These are phyloP conservation scores for Gillenia trifoliata DNA, from an alignment of 306 rosid genomes.

Conservation along the genomic window DNA sequence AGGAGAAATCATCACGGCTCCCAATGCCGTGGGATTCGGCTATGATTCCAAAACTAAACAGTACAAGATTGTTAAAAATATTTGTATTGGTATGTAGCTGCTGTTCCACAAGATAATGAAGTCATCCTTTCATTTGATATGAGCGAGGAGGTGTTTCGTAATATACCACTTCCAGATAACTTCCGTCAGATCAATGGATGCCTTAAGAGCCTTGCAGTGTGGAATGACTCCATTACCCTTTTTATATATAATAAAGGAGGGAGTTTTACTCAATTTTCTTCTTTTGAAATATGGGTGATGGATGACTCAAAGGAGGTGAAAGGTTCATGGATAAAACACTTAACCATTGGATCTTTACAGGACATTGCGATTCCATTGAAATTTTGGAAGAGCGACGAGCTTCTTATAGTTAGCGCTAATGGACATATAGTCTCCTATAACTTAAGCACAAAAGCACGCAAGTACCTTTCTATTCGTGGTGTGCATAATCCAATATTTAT, in stretches of 20 bases:
- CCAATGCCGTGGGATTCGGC: not conserved
- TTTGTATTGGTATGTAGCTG: not conserved
- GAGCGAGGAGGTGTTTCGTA: not conserved
- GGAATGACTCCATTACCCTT: not conserved
- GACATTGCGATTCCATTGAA: not conserved
- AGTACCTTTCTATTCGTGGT: not conserved
- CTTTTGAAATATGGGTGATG: not conserved
- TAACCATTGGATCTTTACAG: not conserved
- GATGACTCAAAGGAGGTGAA: not conserved
- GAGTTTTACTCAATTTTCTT: not conserved
- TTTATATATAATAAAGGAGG: not conserved
- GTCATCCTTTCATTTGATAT: not conserved
- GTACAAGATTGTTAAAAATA: not conserved
- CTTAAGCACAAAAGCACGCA: not conserved
- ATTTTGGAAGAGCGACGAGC: not conserved
- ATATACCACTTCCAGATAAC: not conserved
- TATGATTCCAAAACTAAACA: not conserved
- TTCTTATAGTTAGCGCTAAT: not conserved
- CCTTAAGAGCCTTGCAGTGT: not conserved
- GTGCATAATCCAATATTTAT: not conserved
- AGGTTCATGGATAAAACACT: not conserved
- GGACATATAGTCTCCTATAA: not conserved
- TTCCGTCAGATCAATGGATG: not conserved
- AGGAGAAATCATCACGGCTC: too few species aligned
- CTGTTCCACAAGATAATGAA: not conserved